These are phyloP conservation scores for Telopea speciosissima DNA, from an alignment of 177 flowering plant genomes.

Conservation along the genomic window DNA sequence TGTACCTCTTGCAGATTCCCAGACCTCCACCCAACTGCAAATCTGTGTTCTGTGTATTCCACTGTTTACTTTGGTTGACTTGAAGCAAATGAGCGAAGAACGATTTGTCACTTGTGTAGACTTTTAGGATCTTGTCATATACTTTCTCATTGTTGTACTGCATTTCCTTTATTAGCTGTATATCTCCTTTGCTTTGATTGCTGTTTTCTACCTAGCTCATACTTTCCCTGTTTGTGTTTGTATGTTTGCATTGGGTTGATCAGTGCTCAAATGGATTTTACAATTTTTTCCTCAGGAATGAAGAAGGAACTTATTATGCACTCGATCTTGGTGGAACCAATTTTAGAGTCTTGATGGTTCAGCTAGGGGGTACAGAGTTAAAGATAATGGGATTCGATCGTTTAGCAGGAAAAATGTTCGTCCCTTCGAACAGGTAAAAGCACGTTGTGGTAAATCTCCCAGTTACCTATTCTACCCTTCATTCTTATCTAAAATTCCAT, in stretches of 20 bases:
- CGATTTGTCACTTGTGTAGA: too few species aligned
- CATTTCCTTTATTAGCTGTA: too few species aligned
- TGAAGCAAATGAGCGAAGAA: background rate
- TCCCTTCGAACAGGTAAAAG: too few species aligned
- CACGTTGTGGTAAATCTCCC: too few species aligned
- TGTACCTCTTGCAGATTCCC: too few species aligned
- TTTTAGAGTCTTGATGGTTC: slow-evolving; percentile 79
- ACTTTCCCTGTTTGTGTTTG: background rate
- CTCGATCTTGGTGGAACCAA: slow-evolving; percentile 88
- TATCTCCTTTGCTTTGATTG: background rate
- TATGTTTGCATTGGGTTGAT: background rate
- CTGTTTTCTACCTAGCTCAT: background rate
- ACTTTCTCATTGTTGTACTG: too few species aligned
- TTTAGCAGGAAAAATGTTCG: too few species aligned
- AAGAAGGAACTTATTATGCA: slow-evolving; percentile 71
- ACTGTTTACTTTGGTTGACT: background rate
- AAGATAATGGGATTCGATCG: slow-evolving; percentile 29
- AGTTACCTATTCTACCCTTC: too few species aligned
- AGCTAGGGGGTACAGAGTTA: slow-evolving; percentile 56
- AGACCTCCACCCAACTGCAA: too few species aligned
- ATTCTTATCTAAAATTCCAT: too few species aligned
- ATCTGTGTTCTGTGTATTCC: too few species aligned
- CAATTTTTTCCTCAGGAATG: slow-evolving; percentile 70
- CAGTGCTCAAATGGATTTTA: slow-evolving; percentile 6
- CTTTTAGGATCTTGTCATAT: too few species aligned